Conservation (phyloP, 192 early-diverging fungal species). For the Coemansia sp. region DNA sequence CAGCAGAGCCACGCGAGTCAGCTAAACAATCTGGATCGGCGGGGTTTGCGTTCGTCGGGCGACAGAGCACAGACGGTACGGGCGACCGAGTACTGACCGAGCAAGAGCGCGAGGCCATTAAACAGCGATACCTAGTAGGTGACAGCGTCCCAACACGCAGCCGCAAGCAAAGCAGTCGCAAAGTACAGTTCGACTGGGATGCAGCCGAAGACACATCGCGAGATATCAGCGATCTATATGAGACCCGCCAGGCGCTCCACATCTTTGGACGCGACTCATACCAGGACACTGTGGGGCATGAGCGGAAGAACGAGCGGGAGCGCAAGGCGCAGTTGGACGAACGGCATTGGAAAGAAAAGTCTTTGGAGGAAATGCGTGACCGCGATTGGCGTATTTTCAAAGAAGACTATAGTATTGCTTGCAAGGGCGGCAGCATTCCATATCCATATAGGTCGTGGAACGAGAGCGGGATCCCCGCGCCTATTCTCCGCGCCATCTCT, state of each 20-base stretch:
- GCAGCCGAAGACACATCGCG: conserved; percentile 93
- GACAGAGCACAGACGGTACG: conserved; percentile 34
- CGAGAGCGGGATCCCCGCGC: conserved; percentile 75
- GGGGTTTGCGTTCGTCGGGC: conserved; percentile 29
- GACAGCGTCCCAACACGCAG: conserved; percentile 70
- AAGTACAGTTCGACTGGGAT: conserved; percentile 99
- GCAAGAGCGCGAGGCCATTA: conserved; percentile 66
- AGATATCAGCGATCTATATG: conserved; percentile 92
- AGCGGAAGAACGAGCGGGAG: not conserved
- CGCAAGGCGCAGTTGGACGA: conserved; percentile 70
- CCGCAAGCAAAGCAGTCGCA: conserved; percentile 88
- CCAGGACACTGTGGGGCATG: conserved; percentile 20
- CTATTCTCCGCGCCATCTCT: conserved; percentile 75
- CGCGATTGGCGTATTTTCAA: conserved; percentile 99
- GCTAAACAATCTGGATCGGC: not conserved
- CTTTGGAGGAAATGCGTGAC: conserved; percentile 88
- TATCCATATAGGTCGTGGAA: conserved; percentile 87
- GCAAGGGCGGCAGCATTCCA: conserved; percentile 91
- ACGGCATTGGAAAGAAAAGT: conserved; percentile 95
- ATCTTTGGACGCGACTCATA: conserved; percentile 81
- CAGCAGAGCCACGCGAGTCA: conserved; percentile 5
- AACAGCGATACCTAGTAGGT: conserved; percentile 85
- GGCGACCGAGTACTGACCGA: conserved; percentile 56
- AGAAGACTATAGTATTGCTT: conserved; percentile 96
- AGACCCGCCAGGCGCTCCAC: conserved; percentile 65